A percentile compares a stretch with the other conserved stretches of the same genome.
Evolutionary conservation across 129 eudicot genomes (phyloP).

Genomic region (Saposhnikovia divaricata): DNA sequence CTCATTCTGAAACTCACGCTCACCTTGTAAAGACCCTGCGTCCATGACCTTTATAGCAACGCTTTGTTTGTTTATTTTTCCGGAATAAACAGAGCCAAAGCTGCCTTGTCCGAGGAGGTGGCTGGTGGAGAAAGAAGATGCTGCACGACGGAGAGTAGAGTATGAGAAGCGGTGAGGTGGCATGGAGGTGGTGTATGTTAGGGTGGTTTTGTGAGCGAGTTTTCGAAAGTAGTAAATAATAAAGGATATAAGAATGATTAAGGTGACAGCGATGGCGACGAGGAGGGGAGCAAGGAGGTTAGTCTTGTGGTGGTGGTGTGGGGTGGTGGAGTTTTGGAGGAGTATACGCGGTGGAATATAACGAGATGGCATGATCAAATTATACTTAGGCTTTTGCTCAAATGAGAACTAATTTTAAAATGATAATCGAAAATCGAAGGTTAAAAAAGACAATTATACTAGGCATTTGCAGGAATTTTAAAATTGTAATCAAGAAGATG

Average conservation of each 20-base stretch:
- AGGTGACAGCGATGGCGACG: conserved; percentile 32
- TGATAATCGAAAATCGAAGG: neutral
- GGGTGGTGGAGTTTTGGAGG: conserved; percentile 15
- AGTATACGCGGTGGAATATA: conserved; percentile 24
- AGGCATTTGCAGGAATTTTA: neutral
- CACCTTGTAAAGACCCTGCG: conserved; percentile 84
- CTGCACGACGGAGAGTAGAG: conserved; percentile 69
- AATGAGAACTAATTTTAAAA: neutral
- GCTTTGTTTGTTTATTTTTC: conserved; percentile 24
- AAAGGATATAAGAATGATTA: conserved; percentile 50
- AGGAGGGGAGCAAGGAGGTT: conserved; percentile 31
- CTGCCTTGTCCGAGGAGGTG: conserved; percentile 95
- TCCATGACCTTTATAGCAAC: conserved; percentile 82
- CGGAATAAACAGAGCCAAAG: conserved; percentile 78
- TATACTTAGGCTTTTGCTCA: neutral
- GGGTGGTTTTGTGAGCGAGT: conserved; percentile 45
- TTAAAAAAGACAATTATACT: neutral
- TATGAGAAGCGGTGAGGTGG: conserved; percentile 70
- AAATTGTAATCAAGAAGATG: neutral
- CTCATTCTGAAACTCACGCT: conserved; percentile 92
- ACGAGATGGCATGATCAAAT: conserved; percentile 55
- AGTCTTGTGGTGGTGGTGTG: conserved; percentile 7
- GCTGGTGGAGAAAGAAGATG: conserved; percentile 56
- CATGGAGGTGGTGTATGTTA: conserved; percentile 31
- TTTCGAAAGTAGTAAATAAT: conserved; percentile 58